A percentile compares a stretch with the other conserved stretches of the same genome.
These are phyloP conservation scores for Ustilago trichophora DNA, from an alignment of 1,284 basidiomycete species.

Conservation along the genomic window DNA sequence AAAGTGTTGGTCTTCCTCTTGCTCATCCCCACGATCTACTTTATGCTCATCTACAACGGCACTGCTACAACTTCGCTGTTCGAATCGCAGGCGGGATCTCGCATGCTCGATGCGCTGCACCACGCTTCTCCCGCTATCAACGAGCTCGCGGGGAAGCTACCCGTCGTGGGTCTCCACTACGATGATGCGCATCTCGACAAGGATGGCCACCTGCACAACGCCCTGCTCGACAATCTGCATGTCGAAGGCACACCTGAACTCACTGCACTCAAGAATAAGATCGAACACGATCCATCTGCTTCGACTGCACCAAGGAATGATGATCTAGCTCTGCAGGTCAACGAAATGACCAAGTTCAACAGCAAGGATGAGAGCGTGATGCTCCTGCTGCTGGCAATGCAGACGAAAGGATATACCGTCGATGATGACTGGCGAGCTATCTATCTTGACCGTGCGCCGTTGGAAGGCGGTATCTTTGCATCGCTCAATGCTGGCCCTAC, in stretches of 20 bases:
- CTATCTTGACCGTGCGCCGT: slow-evolving; percentile 19
- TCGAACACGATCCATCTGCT: slow-evolving; percentile 5
- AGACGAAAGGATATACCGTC: slow-evolving; percentile 16
- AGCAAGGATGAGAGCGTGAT: slow-evolving; percentile 30
- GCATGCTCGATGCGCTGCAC: slow-evolving; percentile 24
- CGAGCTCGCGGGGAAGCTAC: slow-evolving; percentile 20
- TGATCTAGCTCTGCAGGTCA: slow-evolving; percentile 12
- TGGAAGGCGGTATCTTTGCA: slow-evolving; percentile 8
- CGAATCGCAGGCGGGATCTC: slow-evolving; percentile 9
- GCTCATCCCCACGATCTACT: slow-evolving; percentile 15
- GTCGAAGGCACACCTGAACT: slow-evolving; percentile 22
- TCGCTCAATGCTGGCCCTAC: slow-evolving; percentile 19
- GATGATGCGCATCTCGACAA: slow-evolving; percentile 23
- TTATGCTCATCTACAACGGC: slow-evolving; percentile 30
- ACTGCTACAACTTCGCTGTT: slow-evolving; percentile 5
- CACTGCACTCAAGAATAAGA: slow-evolving; percentile 12
- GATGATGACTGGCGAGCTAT: slow-evolving; percentile 31
- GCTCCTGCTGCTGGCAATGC: slow-evolving; percentile 33
- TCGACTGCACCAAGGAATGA: not conserved
- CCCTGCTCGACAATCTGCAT: slow-evolving; percentile 24
- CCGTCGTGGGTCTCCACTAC: slow-evolving; percentile 7
- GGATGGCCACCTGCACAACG: slow-evolving; percentile 30
- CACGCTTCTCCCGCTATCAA: slow-evolving; percentile 29
- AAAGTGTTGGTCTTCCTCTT: slow-evolving; percentile 19
- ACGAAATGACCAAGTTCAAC: slow-evolving; percentile 25